A percentile compares a stretch with the other conserved stretches of the same genome.
Evolutionary conservation across 1,284 basidiomycete genomes (phyloP).

Genomic region (Paramarasmius palmivorus): DNA sequence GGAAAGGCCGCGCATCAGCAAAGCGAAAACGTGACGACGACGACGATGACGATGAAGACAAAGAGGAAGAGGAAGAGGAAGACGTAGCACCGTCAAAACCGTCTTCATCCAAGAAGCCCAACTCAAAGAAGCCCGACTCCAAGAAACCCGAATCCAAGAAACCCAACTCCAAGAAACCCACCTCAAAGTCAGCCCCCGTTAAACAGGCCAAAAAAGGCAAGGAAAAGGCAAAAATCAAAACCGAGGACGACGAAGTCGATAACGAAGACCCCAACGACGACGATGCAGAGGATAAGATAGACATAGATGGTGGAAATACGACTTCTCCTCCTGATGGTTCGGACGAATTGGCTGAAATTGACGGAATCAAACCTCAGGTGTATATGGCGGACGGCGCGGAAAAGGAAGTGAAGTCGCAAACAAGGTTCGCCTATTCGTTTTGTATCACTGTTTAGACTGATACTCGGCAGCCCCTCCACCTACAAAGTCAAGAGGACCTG

Average conservation of each 20-base stretch:
- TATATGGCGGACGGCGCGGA: constrained; percentile 43
- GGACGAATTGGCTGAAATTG: constrained; percentile 45
- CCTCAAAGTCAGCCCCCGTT: constrained; percentile 7
- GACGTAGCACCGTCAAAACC: constrained; percentile 16
- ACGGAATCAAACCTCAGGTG: constrained; percentile 45
- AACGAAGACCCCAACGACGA: constrained; percentile 12
- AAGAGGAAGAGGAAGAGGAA: neutral
- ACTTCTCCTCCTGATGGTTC: neutral
- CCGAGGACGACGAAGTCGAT: constrained; percentile 19
- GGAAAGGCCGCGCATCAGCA: neutral
- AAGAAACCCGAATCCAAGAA: constrained; percentile 10
- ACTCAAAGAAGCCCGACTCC: constrained; percentile 12
- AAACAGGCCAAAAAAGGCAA: neutral
- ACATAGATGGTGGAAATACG: constrained; percentile 4
- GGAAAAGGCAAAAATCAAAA: constrained; percentile 9
- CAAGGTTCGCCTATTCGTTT: constrained; percentile 31
- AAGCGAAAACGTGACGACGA: constrained; percentile 4
- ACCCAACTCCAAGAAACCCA: constrained; percentile 12
- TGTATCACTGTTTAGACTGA: neutral
- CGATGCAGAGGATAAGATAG: constrained; percentile 2
- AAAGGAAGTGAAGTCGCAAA: constrained; percentile 40
- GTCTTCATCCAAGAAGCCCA: constrained; percentile 15
- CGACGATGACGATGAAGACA: neutral
- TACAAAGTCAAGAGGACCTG: constrained; percentile 54
- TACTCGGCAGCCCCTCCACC: constrained; percentile 36